Conservation (phyloP, 345 rosid genomes). For the Citrus cavaleriei region DNA sequence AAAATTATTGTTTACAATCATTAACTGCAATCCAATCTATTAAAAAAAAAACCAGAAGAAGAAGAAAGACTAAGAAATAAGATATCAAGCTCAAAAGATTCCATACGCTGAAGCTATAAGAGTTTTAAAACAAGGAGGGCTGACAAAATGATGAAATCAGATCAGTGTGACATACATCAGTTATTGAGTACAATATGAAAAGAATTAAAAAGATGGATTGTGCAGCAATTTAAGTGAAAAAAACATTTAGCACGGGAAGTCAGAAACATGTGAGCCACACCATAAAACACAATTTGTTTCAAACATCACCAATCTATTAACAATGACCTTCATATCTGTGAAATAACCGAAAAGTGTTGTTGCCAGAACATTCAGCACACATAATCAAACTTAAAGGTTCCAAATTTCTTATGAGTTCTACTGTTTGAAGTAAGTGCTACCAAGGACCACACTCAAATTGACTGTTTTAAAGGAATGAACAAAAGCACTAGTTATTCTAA, state of each 20-base stretch:
- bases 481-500: background rate
- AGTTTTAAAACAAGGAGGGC: background rate
- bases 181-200: background rate
- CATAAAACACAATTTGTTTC: background rate
- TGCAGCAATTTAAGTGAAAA: background rate
- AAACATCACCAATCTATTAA: background rate
- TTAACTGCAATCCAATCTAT: background rate
- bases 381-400: background rate
- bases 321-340: background rate
- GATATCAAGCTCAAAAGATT: background rate
- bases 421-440: background rate
- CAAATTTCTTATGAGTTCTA: background rate
- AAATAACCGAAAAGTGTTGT: background rate
- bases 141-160: background rate
- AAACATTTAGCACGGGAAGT: background rate
- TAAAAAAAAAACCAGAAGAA: background rate
- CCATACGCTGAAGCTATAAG: background rate
- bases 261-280: background rate
- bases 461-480: background rate
- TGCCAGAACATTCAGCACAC: background rate
- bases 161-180: background rate
- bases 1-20: background rate
- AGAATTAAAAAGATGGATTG: background rate
- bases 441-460: background rate
- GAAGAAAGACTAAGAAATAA: background rate